Conservation (phyloP, 1,139 yeast species). For the Scheffersomyces parashehatae region DNA sequence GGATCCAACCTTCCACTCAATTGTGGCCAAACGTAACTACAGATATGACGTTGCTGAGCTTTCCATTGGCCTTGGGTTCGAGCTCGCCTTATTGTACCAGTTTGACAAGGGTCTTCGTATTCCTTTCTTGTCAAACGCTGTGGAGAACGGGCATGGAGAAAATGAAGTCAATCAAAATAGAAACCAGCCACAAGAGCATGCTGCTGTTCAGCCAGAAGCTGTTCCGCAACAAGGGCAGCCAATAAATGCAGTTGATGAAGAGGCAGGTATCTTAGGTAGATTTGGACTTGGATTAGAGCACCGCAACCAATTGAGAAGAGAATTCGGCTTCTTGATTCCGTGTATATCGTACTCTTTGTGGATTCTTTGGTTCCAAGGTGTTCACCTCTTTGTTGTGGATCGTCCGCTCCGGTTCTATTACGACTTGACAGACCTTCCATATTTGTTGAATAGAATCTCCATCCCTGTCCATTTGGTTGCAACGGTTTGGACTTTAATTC, state of each 20-base stretch:
- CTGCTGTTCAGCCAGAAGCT: too few species aligned
- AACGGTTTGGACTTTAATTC: conserved; percentile 25
- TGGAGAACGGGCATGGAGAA: background rate
- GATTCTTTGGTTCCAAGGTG: conserved; percentile 21
- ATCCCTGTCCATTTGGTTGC: conserved; percentile 21
- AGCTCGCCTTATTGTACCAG: conserved; percentile 15
- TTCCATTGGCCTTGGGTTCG: conserved; percentile 21
- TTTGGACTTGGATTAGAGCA: background rate
- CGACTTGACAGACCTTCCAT: conserved; percentile 5
- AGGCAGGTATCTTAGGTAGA: background rate
- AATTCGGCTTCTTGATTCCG: background rate
- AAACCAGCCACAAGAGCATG: background rate
- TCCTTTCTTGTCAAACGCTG: background rate
- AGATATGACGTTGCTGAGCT: conserved; percentile 21
- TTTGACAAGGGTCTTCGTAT: conserved; percentile 11
- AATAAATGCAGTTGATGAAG: background rate
- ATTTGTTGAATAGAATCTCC: conserved; percentile 14
- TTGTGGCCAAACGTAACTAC: background rate
- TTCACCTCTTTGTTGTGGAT: conserved; percentile 28
- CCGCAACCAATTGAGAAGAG: background rate
- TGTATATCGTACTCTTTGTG: conserved; percentile 10
- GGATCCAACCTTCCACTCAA: background rate
- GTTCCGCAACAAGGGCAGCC: background rate
- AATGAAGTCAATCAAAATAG: background rate
- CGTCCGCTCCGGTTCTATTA: conserved; percentile 16